Evolutionary conservation across 257 asterid genomes (phyloP), one percentile per base, ranked within the genome.

Genomic region (Capsicum rhomboideum): DNA sequence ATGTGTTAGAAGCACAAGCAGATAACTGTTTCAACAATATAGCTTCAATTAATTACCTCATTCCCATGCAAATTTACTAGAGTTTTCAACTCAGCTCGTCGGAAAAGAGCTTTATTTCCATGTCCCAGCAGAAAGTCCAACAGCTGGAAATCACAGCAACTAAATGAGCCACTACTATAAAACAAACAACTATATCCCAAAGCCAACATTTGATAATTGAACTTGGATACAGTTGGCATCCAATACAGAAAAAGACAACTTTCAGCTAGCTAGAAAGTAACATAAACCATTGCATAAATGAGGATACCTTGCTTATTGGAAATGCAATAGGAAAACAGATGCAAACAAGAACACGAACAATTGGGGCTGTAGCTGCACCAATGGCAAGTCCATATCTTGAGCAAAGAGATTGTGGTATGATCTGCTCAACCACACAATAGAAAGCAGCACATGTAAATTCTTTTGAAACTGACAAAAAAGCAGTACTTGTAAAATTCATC

Each of bases 21-120:
- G 23, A 20, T 2, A 66, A 66, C 40, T n/a, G 31, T 26, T 37
- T 49, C 46, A 66, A 67, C 31, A 49, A n/a, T 8, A 67, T 23
- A 50, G 44, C 37, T 16, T 63, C 82, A 82, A 79, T 21, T 6
- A 85, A 3, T 23, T 93, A 92, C 98, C 95, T 93, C 97, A 42
- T 94, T 93, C 68, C 99, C 97, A 84, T 94, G 97, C 75, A 95
- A 86, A 91, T 90, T 84, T 83, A 95, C 97, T 10, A 94, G 91
- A 20, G 97, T 93, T 91, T 97, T 95, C 89, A 97, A 88, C 90
- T 97, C 99, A 86, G 99, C 99, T 69, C 98, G 98, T 53, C 99
- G 97, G 87, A 97, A 97, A 58, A 97, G 92, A 75, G 97, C 93
- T 93, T 59, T 86, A 81, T 94, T 96, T 61, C 94, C 93, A 64